Base-by-base conservation (phyloP, 2,329 filamentous ascomycete species). In the Furcasterigmium furcatum region DNA sequence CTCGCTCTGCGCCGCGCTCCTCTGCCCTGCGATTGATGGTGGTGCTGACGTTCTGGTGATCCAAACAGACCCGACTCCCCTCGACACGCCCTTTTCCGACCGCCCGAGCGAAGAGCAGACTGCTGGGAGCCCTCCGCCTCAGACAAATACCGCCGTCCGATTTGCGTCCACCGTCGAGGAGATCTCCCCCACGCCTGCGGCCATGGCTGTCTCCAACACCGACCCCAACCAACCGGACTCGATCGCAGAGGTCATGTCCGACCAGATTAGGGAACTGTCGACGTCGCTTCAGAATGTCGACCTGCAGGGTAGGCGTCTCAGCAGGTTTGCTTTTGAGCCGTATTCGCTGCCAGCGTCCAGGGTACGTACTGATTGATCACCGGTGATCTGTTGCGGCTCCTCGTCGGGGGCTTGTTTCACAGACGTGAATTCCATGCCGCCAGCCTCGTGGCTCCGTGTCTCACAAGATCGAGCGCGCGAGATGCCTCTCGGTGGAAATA, bases 291-390 rank as follows among this genome's bases (percentile, higher is more conserved):
- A 90, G 53, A 82, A 82, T 51, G 79, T 84, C 39, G 82, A 85
- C 56, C 76, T 96, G 50, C 91, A 96, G 69, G 86, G 91, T 57
- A 79, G 83, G 46, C 82, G 91, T 52, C 82, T 95, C 74, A 87
- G 87, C 61, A 88, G 91, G 61, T 95, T 90, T 67, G 84, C 87
- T 36, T 97, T 91, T 60, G 91, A 96, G 63, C 86, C 92, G 27
- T 84, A 96, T 52, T 97, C 94, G 29, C 75, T 97, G 43, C 92
- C 94, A 30, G 77, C 81, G 25, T 92, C 89, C 38, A 80, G 88
- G 68, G 89, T 92, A 82, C 68, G 86, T 79, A 34, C n/a, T 42
- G 19, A 16, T n/a, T n/a, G n/a, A n/a, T n/a, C n/a, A 16, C 24
- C 39, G 27, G 44, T n/a, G n/a, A n/a, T n/a, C n/a, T n/a, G n/a